These are phyloP conservation scores for Polychaeton citri DNA, from an alignment of 2,329 filamentous ascomycete species.

Conservation along the genomic window DNA sequence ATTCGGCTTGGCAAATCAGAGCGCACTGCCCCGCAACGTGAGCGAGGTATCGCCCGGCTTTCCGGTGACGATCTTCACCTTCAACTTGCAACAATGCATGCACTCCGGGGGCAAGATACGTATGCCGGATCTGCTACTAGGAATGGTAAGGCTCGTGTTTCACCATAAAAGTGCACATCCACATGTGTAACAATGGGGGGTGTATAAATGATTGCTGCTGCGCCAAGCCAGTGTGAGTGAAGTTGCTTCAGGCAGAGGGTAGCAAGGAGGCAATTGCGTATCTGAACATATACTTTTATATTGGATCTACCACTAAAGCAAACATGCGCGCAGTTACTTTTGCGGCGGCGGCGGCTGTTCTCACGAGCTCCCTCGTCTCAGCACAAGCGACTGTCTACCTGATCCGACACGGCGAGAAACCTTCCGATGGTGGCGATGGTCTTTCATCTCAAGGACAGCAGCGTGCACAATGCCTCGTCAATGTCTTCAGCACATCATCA, in stretches of 20 bases:
- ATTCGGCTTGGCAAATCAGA: constrained; percentile 1
- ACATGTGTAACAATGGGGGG: background rate
- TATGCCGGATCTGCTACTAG: background rate
- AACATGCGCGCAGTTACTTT: background rate
- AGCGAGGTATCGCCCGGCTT: background rate
- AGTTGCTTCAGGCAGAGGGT: background rate
- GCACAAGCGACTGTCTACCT: constrained; percentile 42
- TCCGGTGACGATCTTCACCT: background rate
- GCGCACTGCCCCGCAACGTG: background rate
- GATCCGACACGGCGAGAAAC: constrained; percentile 54
- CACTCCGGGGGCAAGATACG: background rate
- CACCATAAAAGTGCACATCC: background rate
- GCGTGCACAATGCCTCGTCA: constrained; percentile 46
- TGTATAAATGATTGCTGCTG: background rate
- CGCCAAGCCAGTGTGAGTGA: background rate
- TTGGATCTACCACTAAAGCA: too few relatives aligned
- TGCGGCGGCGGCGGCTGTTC: background rate
- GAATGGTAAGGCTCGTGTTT: background rate
- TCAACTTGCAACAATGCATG: background rate
- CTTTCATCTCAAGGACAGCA: constrained; percentile 39
- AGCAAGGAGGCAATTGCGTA: too few relatives aligned
- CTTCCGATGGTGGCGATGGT: constrained; percentile 31
- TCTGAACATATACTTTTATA: too few relatives aligned
- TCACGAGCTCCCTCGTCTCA: constrained; percentile 5
- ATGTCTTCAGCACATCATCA: constrained; percentile 41